Percentiles rank a stretch among this genome's conserved stretches.
Evolutionary conservation across 139 green algal genomes (phyloP).

Genomic region (Chlamydomonas asymmetrica): DNA sequence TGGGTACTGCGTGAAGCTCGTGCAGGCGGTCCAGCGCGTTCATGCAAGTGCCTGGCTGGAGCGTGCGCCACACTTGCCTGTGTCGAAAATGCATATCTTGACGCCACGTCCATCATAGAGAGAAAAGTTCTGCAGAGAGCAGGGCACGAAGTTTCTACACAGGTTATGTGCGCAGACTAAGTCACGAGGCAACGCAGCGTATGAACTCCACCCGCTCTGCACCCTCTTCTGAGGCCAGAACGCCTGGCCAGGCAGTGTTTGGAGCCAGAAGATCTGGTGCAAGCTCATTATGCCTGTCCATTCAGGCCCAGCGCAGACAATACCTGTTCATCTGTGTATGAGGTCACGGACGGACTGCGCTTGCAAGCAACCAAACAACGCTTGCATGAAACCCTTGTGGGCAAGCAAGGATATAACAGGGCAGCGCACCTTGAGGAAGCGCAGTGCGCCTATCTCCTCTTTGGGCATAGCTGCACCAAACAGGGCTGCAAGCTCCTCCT

Average conservation of each 20-base stretch:
- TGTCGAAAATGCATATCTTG: constrained; percentile 90
- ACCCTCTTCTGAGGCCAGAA: too few species aligned
- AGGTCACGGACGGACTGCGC: background rate
- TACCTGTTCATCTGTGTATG: background rate
- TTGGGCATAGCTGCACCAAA: constrained; percentile 71
- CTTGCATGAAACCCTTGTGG: background rate
- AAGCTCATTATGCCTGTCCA: background rate
- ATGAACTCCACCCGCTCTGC: too few species aligned
- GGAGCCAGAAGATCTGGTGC: too few species aligned
- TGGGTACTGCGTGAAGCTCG: too few species aligned
- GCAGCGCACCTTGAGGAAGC: constrained; percentile 52
- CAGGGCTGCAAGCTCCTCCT: background rate
- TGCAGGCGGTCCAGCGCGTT: too few species aligned
- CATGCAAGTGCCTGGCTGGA: too few species aligned
- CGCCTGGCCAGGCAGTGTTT: too few species aligned
- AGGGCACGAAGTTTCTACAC: background rate
- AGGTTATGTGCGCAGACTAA: background rate
- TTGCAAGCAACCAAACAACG: background rate
- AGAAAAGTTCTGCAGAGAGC: constrained; percentile 60
- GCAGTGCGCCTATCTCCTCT: constrained; percentile 75
- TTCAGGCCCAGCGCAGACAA: background rate
- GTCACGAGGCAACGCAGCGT: background rate
- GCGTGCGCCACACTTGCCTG: too few species aligned
- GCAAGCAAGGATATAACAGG: background rate
- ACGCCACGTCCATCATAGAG: constrained; percentile 79